Base-by-base conservation (phyloP, 208 protist species). In the Trypanosoma conorhini region DNA sequence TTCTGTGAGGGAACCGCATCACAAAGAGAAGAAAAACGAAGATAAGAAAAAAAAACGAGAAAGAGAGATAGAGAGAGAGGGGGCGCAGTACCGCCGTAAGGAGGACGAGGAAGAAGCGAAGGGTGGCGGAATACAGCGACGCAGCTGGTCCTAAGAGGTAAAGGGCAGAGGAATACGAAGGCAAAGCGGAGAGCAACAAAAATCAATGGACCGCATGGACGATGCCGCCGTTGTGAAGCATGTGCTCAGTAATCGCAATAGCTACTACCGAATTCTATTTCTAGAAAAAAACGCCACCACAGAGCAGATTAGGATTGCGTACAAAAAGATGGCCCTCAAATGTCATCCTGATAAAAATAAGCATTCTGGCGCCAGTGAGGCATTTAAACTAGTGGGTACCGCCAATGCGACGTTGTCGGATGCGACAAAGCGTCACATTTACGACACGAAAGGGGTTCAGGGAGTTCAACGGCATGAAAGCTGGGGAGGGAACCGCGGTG, bases 291-390 rank as follows among this genome's bases (percentile, higher is more conserved):
- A 30, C 33, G 87, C 91, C 40, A 85, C 81, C 9, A 71, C 66
- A 17, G 82, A 84, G 8, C 75, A 96, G 56, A 87, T 97, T 44
- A 94, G 92, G 72, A 66, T 67, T 9, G 82, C 85, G n/a, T 97
- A 97, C 83, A 93, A 93, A 73, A 91, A 88, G 61, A 83, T 95
- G 74, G 93, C 91, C 4, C 70, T 96, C 26, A 90, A 81, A 70
- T 96, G 91, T 55, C 94, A 98, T 68, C 94, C 94, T 7, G 94
- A 98, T 76, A 96, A 97, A 72, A 96, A 95, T 75, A 93, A 88
- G 59, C 72, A 93, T 60, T 62, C 77, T 19, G 67, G 85, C 56
- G 85, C 94, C 17, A 81, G 67, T 17, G 94, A 98, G 55, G 94
- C 92, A 13, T 98, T 98, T 72, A 97, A 97, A 82, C 51, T 95